Base-by-base conservation (phyloP, 164 flowering plant genomes). In the Umbilicus rupestris region DNA sequence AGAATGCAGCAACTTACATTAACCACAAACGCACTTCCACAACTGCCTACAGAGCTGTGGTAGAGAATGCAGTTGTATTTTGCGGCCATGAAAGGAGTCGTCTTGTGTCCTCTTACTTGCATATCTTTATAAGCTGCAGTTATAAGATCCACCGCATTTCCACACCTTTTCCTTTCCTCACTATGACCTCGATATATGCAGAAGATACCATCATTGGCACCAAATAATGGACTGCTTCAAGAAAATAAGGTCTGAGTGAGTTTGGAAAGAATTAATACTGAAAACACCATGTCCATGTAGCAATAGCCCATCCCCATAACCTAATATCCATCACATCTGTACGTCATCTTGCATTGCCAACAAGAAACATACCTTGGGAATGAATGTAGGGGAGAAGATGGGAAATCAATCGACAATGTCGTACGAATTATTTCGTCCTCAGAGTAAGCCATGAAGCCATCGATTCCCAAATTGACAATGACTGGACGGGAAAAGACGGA, bases 401-500 rank as follows among this genome's bases (percentile, higher is more conserved):
- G 19, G 52, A 47, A 47, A 3, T 5, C 20, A 1, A 50, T 28
- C 57, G 7, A n/a, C n/a, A n/a, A n/a, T 20, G 57, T 28, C 28
- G 14, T 50, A 3, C 28, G 57, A 50, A 28, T 22, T 2, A 2
- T 24, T 4, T 50, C 22, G 22, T 50, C 57, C 7, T 28, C 14
- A 22, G 57, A 50, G 57, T 50, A 50, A 10, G 57, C 57, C 10
- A 50, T 22, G 57, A 50, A 50, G 29, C 57, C 57, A 50, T 50
- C 20, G 29, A 28, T 50, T 50, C 57, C 57, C 22, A 50, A 50
- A 20, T 11, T 50, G 57, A 50, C 29, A 3, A 50, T 50, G 29
- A 50, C 57, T 12, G 57, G 57, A 50, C 7, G 9, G 0, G 26
- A 8, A 22, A 7, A 47, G 52, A 47, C 22, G 22, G 29, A 12